Percentiles rank a stretch among this genome's conserved stretches.
phyloP scores from a whole-genome alignment of 2,329 filamentous ascomycete genomes.

The Talaromyces sp. region DNA sequence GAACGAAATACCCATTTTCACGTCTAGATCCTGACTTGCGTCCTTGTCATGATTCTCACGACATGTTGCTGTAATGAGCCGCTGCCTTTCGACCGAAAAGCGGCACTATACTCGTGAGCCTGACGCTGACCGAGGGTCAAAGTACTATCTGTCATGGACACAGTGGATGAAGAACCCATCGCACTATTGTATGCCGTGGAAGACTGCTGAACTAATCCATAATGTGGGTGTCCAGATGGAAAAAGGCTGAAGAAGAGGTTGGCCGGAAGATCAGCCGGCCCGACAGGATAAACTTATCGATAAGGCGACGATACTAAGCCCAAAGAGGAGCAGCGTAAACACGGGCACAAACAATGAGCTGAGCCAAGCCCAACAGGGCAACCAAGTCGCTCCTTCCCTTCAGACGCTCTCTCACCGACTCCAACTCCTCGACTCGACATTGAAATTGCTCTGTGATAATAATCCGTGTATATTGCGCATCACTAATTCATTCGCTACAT shows the following conservation, averaged over 20 bases:
- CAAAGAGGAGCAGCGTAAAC: slow-evolving; percentile 19
- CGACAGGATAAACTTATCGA: slow-evolving; percentile 6
- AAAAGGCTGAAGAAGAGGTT: background rate
- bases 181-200: too few relatives aligned
- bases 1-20: background rate
- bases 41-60: background rate
- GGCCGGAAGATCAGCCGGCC: background rate
- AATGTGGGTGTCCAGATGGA: too few relatives aligned
- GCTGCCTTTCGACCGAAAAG: background rate
- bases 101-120: background rate
- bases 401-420: slow-evolving; percentile 6
- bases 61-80: background rate
- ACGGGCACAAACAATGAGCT: slow-evolving; percentile 16
- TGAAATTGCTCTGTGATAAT: background rate
- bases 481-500: background rate
- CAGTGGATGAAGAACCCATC: too few relatives aligned
- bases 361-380: slow-evolving; percentile 17
- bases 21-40: background rate
- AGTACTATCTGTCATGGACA: too few relatives aligned
- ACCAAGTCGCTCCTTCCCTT: background rate
- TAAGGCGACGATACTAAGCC: slow-evolving; percentile 11
- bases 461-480: background rate
- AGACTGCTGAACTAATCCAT: too few relatives aligned
- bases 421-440: background rate
- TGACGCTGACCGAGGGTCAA: too few relatives aligned